phyloP scores from a whole-genome alignment of 2,329 filamentous ascomycete species.

The Neofusicoccum sp. region DNA sequence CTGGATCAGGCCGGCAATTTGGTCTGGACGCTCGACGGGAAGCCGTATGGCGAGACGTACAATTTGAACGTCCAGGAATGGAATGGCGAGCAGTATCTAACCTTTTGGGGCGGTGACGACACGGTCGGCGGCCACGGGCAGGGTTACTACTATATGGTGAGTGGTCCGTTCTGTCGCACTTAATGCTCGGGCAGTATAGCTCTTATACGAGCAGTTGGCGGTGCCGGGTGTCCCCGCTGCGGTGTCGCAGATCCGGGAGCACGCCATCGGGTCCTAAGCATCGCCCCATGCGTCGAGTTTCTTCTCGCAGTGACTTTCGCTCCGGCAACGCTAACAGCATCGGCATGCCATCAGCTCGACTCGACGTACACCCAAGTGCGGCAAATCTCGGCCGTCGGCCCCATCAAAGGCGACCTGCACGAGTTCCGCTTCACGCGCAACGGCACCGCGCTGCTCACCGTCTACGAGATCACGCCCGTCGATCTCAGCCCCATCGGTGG shows the following conservation, averaged over 20 bases:
- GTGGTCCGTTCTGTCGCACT: constrained; percentile 23
- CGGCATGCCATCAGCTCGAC: constrained; percentile 21
- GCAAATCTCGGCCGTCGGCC: constrained; percentile 25
- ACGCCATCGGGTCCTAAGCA: constrained; percentile 15
- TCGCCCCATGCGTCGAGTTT: constrained; percentile 6
- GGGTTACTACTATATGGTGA: constrained; percentile 39
- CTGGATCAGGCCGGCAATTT: constrained; percentile 35
- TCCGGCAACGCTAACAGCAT: neutral
- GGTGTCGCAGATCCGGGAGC: constrained; percentile 9
- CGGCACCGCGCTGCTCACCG: constrained; percentile 46
- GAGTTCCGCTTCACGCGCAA: constrained; percentile 49
- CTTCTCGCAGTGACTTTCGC: neutral
- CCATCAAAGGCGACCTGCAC: constrained; percentile 42
- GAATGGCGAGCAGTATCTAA: constrained; percentile 39
- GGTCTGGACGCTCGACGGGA: constrained; percentile 38
- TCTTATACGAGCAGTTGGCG: constrained; percentile 25
- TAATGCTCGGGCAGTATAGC: neutral
- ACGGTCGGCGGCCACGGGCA: constrained; percentile 36
- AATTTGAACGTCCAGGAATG: constrained; percentile 38
- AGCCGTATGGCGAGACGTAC: constrained; percentile 24
- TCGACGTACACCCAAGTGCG: constrained; percentile 25
- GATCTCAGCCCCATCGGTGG: constrained; percentile 44
- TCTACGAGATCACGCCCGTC: constrained; percentile 42
- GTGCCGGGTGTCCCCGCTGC: constrained; percentile 8
- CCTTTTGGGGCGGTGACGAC: constrained; percentile 42